Evolutionary conservation across 2,329 filamentous ascomycete genomes (phyloP).

Genomic region (Davidsoniella eucalypti): DNA sequence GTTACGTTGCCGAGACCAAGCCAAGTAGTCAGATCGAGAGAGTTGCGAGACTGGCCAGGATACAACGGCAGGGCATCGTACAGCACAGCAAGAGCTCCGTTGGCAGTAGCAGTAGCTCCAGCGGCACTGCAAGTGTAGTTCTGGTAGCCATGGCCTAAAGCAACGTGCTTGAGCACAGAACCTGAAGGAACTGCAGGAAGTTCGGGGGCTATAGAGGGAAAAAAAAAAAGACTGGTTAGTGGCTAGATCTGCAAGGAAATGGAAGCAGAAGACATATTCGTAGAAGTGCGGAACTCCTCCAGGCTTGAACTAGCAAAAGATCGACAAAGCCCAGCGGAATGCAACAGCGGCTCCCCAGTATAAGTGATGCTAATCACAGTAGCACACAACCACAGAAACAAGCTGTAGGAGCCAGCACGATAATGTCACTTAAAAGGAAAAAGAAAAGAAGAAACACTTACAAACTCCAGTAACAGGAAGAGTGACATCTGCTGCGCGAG

Average conservation of each 20-base stretch:
- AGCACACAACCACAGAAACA: too few relatives aligned
- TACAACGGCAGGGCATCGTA: slow-evolving; percentile 40
- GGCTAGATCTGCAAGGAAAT: background rate
- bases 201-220: slow-evolving; percentile 17
- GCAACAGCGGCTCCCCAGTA: too few relatives aligned
- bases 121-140: slow-evolving; percentile 32
- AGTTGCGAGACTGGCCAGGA: slow-evolving; percentile 24
- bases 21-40: slow-evolving; percentile 23
- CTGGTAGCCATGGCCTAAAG: slow-evolving; percentile 47
- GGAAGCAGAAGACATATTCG: too few relatives aligned
- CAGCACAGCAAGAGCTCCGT: slow-evolving; percentile 39
- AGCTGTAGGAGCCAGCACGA: too few relatives aligned
- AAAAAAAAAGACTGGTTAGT: slow-evolving; percentile 6
- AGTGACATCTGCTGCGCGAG: too few relatives aligned
- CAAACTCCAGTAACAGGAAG: too few relatives aligned
- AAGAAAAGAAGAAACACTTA: too few relatives aligned
- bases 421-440: too few relatives aligned
- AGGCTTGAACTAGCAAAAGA: too few relatives aligned
- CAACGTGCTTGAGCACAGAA: slow-evolving; percentile 34
- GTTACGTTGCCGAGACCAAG: slow-evolving; percentile 23
- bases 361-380: too few relatives aligned
- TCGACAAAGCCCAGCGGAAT: too few relatives aligned
- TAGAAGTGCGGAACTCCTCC: too few relatives aligned
- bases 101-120: slow-evolving; percentile 1
- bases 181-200: slow-evolving; percentile 26